Percentiles rank a stretch among this genome's conserved stretches.
Conservation (phyloP, 805 yeast species). For the Metschnikowia peoriensis region DNA sequence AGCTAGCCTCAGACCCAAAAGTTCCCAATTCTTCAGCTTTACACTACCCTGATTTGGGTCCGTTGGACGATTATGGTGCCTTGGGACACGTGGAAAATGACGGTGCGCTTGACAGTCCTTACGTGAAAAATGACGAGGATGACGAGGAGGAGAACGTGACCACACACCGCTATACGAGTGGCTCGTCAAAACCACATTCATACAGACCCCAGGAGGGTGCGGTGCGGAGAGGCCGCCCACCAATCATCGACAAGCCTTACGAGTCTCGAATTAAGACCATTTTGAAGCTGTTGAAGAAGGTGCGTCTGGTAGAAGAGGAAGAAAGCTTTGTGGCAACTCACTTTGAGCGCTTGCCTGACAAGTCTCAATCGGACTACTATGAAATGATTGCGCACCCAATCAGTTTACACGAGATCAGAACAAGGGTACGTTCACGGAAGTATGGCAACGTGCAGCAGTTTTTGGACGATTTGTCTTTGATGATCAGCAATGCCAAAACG, state of each 20-base stretch:
- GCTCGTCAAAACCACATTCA: conserved; percentile 2
- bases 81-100: conserved; percentile 12
- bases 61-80: conserved; percentile 34
- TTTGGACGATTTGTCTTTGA: conserved; percentile 68
- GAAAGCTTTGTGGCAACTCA: conserved; percentile 52
- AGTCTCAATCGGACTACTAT: conserved; percentile 54
- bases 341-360: conserved; percentile 84
- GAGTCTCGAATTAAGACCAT: conserved; percentile 90
- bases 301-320: conserved; percentile 49
- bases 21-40: conserved; percentile 37
- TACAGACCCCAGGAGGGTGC: conserved; percentile 37
- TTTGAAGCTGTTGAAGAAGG: conserved; percentile 75
- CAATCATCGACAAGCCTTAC: conserved; percentile 85
- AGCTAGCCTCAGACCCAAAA: conserved; percentile 41
- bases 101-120: conserved; percentile 12
- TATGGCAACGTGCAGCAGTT: conserved; percentile 75
- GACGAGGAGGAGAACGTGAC: conserved; percentile 18
- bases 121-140: conserved; percentile 14
- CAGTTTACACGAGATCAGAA: conserved; percentile 69
- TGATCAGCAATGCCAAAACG: conserved; percentile 71
- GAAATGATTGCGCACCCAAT: conserved; percentile 56
- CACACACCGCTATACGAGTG: conserved; percentile 4
- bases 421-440: conserved; percentile 81
- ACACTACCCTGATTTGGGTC: conserved; percentile 65
- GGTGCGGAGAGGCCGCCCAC: conserved; percentile 84